phyloP scores from a whole-genome alignment of 768 basidiomycete species.

The Lentinula guzmanii region DNA sequence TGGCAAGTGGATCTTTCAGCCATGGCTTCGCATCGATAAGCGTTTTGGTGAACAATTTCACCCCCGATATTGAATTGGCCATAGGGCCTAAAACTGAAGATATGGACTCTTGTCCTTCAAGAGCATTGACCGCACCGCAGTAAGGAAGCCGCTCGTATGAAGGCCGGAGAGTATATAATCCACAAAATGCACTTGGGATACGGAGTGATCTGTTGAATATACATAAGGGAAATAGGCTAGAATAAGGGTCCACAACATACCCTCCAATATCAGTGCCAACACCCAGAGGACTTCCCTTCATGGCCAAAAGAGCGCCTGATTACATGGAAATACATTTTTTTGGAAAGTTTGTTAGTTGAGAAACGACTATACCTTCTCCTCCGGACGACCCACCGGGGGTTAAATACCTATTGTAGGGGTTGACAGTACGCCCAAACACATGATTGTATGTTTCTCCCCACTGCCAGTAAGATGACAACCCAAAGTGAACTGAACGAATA shows the following conservation, averaged over 20 bases:
- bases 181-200: slow-evolving; percentile 63
- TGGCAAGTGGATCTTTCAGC: slow-evolving; percentile 54
- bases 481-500: background rate
- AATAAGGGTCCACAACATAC: slow-evolving; percentile 25
- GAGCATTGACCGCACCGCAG: slow-evolving; percentile 53
- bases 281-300: slow-evolving; percentile 41
- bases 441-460: slow-evolving; percentile 76
- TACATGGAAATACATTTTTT: background rate
- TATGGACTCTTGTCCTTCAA: slow-evolving; percentile 68
- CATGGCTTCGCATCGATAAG: slow-evolving; percentile 59
- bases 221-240: background rate
- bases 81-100: slow-evolving; percentile 74
- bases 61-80: slow-evolving; percentile 46
- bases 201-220: slow-evolving; percentile 52
- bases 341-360: background rate
- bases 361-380: slow-evolving; percentile 62
- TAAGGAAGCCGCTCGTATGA: slow-evolving; percentile 75
- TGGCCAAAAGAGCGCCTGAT: slow-evolving; percentile 20
- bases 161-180: slow-evolving; percentile 66
- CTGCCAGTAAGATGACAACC: slow-evolving; percentile 24
- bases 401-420: slow-evolving; percentile 67
- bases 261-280: slow-evolving; percentile 58
- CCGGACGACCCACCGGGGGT: slow-evolving; percentile 81
- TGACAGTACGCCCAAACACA: slow-evolving; percentile 73
- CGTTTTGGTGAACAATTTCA: slow-evolving; percentile 62